Conservation (phyloP, 2,329 filamentous ascomycete genomes). For the Aureobasidium sp. region DNA sequence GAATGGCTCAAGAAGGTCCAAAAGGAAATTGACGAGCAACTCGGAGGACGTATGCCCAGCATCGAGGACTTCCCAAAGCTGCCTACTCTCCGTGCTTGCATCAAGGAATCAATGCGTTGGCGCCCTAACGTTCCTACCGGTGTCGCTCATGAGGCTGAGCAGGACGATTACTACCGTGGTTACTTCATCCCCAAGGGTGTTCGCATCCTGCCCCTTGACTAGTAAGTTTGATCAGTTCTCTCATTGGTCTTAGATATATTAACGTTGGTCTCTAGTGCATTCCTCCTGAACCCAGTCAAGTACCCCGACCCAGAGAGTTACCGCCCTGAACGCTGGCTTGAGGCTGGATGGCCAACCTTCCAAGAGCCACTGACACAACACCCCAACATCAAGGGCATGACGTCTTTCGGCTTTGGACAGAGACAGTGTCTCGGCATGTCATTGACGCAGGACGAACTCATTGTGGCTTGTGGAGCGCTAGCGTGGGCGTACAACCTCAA, state of each 20-base stretch:
- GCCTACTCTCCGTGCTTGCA: conserved; percentile 27
- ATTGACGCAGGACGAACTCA: conserved; percentile 55
- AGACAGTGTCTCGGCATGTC: conserved; percentile 57
- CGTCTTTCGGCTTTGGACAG: conserved; percentile 59
- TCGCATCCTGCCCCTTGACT: conserved; percentile 48
- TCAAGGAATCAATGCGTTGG: conserved; percentile 35
- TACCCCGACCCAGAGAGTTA: conserved; percentile 60
- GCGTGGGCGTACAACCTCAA: conserved; percentile 43
- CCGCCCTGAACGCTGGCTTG: conserved; percentile 56
- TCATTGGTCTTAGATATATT: background rate
- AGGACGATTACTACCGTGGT: conserved; percentile 48
- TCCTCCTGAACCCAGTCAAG: conserved; percentile 51
- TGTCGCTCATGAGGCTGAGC: conserved; percentile 46
- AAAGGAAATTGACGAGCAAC: conserved; percentile 40
- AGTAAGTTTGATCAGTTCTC: conserved; percentile 32
- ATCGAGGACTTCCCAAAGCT: conserved; percentile 32
- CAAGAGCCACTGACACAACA: conserved; percentile 57
- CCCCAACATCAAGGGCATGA: conserved; percentile 57
- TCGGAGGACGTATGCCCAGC: conserved; percentile 38
- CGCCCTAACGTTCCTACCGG: conserved; percentile 49
- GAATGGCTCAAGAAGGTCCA: conserved; percentile 42
- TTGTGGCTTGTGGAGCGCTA: conserved; percentile 47
- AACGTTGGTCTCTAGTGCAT: conserved; percentile 36
- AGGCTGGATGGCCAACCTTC: conserved; percentile 57
- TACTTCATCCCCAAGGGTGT: conserved; percentile 48